Base-by-base conservation (phyloP, 2,329 filamentous ascomycete genomes). In the Hysterium pulicare region DNA sequence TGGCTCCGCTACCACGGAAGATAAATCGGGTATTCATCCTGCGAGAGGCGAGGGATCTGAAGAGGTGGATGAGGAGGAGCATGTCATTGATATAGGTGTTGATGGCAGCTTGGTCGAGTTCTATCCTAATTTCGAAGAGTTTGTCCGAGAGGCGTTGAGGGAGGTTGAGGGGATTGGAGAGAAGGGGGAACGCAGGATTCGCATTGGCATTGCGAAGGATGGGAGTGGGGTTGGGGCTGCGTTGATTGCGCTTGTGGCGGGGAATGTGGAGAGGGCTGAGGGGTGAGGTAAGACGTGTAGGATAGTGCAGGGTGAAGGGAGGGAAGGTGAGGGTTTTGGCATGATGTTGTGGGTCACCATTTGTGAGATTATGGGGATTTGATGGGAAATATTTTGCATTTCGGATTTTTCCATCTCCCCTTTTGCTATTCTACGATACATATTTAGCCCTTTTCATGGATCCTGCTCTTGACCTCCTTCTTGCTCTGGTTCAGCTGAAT, bases 121-220 rank as follows among this genome's bases (percentile, higher is more conserved):
- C 71, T 97, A 97, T 68, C 93, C 93, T 7, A 84, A 83, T 60
- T 98, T 96, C 71, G 83, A 93, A 51, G 84, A 86, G 43, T 86
- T 93, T 73, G 86, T 97, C 49, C 81, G 90, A 48, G 87, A 95
- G 61, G 87, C 87, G 5, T 75, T 97, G 45, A 73, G 82, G 38
- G 82, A 81, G 42, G 82, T 95, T 40, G 78, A 88, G 13, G 82
- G 85, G 47, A 86, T 97, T 56, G 91, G 91, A 4, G 71, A 75
- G 34, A 73, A 78, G 44, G 90, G 90, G 9, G 90, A 94, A 51
- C 85, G 87, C 71, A 87, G 83, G 69, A 87, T 98, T 51, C 79
- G 89, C 44, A 96, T 98, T 59, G 93, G 91, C 17, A 93, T 97
- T 59, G 93, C 93, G 48, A 96, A 95, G 76, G 93, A 98, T 64